phyloP scores from a whole-genome alignment of 1,139 yeast species.

The Yamadazyma atmosphaerica region DNA sequence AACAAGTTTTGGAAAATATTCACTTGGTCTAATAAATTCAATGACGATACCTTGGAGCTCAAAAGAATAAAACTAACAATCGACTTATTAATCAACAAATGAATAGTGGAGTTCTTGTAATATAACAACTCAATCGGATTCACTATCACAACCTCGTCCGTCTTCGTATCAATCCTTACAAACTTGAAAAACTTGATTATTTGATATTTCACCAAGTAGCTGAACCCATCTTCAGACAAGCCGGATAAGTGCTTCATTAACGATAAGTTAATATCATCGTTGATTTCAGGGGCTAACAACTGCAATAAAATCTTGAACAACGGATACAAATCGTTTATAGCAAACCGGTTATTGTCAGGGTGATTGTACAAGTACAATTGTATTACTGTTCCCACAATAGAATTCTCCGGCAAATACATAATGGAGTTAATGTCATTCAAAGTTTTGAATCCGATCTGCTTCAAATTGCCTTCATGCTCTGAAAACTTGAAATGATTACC shows the following conservation, averaged over 20 bases:
- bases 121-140: conserved; percentile 45
- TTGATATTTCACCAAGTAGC: conserved; percentile 26
- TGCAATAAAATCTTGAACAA: conserved; percentile 14
- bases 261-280: conserved; percentile 14
- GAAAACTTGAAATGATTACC: conserved; percentile 35
- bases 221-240: conserved; percentile 20
- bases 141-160: conserved; percentile 28
- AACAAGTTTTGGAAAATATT: conserved; percentile 39
- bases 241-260: conserved; percentile 14
- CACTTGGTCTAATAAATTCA: conserved; percentile 29
- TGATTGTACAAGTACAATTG: conserved; percentile 30
- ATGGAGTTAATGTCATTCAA: conserved; percentile 42
- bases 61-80: conserved; percentile 34
- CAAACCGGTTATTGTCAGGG: conserved; percentile 16
- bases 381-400: conserved; percentile 40
- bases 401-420: conserved; percentile 37
- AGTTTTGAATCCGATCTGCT: conserved; percentile 43
- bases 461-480: conserved; percentile 26
- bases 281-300: conserved; percentile 9
- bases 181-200: conserved; percentile 36
- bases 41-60: conserved; percentile 16
- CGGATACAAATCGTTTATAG: conserved; percentile 30
- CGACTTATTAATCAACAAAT: conserved; percentile 40
- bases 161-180: conserved; percentile 30
- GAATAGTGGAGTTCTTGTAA: conserved; percentile 45